phyloP scores from a whole-genome alignment of 148 eudicot species.

The Silene conica region DNA sequence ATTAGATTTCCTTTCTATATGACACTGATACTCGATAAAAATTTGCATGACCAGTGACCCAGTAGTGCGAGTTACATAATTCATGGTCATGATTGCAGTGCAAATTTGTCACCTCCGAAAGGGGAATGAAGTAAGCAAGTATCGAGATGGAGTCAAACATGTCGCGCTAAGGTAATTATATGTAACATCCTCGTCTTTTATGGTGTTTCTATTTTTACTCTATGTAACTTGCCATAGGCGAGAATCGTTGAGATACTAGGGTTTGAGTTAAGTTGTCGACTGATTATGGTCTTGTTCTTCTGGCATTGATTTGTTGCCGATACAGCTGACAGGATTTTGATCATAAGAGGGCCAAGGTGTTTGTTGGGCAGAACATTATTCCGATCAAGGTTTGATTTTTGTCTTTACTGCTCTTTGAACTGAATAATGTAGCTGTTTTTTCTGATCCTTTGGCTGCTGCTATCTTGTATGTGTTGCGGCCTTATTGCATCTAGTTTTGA shows the following conservation, averaged over 20 bases:
- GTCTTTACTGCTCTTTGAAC: not conserved
- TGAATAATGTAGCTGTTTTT: not conserved
- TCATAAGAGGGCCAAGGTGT: conserved; percentile 88
- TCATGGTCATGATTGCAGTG: too few relatives aligned
- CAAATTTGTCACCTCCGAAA: too few relatives aligned
- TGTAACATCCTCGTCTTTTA: too few relatives aligned
- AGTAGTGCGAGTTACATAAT: too few relatives aligned
- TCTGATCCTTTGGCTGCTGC: not conserved
- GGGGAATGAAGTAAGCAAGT: too few relatives aligned
- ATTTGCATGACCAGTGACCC: too few relatives aligned
- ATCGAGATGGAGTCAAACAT: too few relatives aligned
- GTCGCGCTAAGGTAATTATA: too few relatives aligned
- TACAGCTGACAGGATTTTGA: conserved; percentile 71
- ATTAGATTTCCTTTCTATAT: not conserved
- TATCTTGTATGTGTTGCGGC: not conserved
- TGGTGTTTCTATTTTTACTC: too few relatives aligned
- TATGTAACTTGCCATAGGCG: not conserved
- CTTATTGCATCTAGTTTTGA: conserved; percentile 43
- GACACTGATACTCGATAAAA: too few relatives aligned
- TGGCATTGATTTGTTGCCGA: conserved; percentile 34
- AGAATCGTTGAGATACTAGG: not conserved
- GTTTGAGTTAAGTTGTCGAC: not conserved
- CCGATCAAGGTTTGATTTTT: conserved; percentile 66
- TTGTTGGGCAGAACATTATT: conserved; percentile 72
- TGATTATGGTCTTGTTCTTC: not conserved